These are phyloP conservation scores for Pterulicium gracile DNA, from an alignment of 1,284 basidiomycete genomes.

Conservation along the genomic window DNA sequence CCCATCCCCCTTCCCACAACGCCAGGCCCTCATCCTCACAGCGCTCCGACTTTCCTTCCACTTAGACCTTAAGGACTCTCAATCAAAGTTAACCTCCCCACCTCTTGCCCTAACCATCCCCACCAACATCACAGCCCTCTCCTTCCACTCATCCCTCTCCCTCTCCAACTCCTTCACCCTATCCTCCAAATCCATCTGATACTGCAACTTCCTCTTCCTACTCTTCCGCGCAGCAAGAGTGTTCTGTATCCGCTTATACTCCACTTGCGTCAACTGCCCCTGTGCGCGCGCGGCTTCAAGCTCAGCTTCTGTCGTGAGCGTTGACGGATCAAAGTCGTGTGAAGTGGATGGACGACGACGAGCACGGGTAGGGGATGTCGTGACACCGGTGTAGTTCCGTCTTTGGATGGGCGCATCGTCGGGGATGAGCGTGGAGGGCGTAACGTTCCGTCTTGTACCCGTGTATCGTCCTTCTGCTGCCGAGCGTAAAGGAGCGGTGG, in stretches of 20 bases:
- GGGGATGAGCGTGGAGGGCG: slow-evolving; percentile 3
- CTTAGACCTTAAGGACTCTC: too few relatives aligned
- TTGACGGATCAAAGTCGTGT: neutral
- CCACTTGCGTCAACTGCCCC: neutral
- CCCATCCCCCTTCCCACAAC: too few relatives aligned
- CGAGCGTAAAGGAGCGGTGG: neutral
- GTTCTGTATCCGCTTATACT: slow-evolving; percentile 3
- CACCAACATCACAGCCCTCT: neutral
- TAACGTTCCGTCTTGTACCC: slow-evolving; percentile 2
- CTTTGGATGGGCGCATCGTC: slow-evolving; percentile 3
- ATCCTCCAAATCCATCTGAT: neutral
- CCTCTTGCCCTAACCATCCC: neutral
- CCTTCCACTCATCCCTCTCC: neutral
- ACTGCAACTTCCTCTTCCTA: slow-evolving; percentile 3
- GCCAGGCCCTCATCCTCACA: too few relatives aligned
- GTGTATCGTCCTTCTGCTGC: neutral
- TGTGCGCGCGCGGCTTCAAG: neutral
- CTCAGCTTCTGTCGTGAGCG: neutral
- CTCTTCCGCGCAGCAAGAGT: slow-evolving; percentile 1
- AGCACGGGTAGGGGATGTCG: neutral
- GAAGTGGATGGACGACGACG: neutral
- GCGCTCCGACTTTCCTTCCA: too few relatives aligned
- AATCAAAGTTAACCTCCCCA: too few relatives aligned
- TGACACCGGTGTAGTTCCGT: neutral
- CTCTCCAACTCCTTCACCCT: neutral